A percentile compares a stretch with the other conserved stretches of the same genome.
Evolutionary conservation across 768 basidiomycete species (phyloP).

Genomic region (Amanita rubescens): DNA sequence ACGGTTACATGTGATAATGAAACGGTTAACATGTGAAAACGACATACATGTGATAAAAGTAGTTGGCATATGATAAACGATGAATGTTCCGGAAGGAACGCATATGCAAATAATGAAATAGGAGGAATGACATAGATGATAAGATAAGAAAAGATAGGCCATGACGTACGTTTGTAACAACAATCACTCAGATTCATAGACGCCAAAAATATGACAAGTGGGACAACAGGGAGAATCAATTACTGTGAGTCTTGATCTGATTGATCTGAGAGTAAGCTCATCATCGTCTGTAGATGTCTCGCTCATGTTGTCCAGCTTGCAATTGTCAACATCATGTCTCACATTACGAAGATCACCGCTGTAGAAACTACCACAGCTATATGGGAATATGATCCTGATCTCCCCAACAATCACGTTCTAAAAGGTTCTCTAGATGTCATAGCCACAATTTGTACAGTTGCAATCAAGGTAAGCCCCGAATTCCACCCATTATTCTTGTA

Average conservation of each 20-base stretch:
- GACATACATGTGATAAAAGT: too few relatives aligned
- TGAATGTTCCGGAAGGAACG: too few relatives aligned
- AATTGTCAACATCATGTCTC: constrained; percentile 18
- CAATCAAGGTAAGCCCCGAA: too few relatives aligned
- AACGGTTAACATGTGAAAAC: too few relatives aligned
- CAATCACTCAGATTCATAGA: too few relatives aligned
- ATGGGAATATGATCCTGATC: constrained; percentile 26
- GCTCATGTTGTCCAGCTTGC: constrained; percentile 23
- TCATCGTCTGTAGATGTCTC: constrained; percentile 19
- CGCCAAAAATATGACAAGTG: constrained; percentile 8
- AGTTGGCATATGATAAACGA: too few relatives aligned
- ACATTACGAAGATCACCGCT: constrained; percentile 22
- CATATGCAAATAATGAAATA: too few relatives aligned
- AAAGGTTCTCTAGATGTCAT: constrained; percentile 23
- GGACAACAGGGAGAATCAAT: constrained; percentile 12
- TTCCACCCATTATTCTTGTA: too few relatives aligned
- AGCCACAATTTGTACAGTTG: constrained; percentile 19
- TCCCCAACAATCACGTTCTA: constrained; percentile 17
- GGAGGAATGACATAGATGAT: too few relatives aligned
- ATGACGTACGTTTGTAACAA: too few relatives aligned
- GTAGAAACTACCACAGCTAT: constrained; percentile 22
- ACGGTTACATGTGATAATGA: too few relatives aligned
- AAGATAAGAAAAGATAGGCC: too few relatives aligned
- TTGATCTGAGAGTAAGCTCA: neutral
- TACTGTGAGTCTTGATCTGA: constrained; percentile 13